phyloP scores from a whole-genome alignment of 2,329 filamentous ascomycete species.

The Trichoderma afroharzianum region DNA sequence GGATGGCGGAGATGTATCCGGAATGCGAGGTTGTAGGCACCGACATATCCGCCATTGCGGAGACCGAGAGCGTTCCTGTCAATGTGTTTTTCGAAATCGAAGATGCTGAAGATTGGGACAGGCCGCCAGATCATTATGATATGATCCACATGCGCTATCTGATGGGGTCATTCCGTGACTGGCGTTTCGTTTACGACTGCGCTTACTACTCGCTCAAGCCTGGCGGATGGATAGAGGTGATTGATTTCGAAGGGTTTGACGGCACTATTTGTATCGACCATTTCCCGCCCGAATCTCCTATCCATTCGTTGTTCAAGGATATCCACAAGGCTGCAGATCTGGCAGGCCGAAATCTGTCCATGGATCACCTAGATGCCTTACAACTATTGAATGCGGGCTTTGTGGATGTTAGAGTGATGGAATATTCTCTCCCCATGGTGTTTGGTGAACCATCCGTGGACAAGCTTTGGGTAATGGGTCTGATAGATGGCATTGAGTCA shows the following conservation, averaged over 20 bases:
- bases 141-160: slow-evolving; percentile 55
- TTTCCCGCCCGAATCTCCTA: slow-evolving; percentile 45
- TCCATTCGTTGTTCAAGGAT: slow-evolving; percentile 41
- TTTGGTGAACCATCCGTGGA: slow-evolving; percentile 44
- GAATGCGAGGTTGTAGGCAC: slow-evolving; percentile 56
- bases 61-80: slow-evolving; percentile 52
- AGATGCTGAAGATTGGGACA: slow-evolving; percentile 59
- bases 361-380: slow-evolving; percentile 43
- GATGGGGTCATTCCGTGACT: slow-evolving; percentile 54
- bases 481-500: slow-evolving; percentile 50
- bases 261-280: slow-evolving; percentile 31
- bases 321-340: slow-evolving; percentile 41
- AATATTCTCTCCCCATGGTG: slow-evolving; percentile 48
- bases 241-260: slow-evolving; percentile 50
- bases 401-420: slow-evolving; percentile 46
- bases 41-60: slow-evolving; percentile 55
- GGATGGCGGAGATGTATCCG: slow-evolving; percentile 52
- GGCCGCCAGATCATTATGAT: slow-evolving; percentile 49
- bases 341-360: slow-evolving; percentile 44
- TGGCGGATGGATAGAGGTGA: slow-evolving; percentile 55
- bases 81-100: slow-evolving; percentile 60
- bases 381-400: slow-evolving; percentile 48
- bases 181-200: slow-evolving; percentile 52
- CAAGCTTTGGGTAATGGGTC: slow-evolving; percentile 52
- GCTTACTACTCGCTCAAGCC: slow-evolving; percentile 52